Conservation (phyloP, 2,329 filamentous ascomycete species). For the Alternaria triticina region DNA sequence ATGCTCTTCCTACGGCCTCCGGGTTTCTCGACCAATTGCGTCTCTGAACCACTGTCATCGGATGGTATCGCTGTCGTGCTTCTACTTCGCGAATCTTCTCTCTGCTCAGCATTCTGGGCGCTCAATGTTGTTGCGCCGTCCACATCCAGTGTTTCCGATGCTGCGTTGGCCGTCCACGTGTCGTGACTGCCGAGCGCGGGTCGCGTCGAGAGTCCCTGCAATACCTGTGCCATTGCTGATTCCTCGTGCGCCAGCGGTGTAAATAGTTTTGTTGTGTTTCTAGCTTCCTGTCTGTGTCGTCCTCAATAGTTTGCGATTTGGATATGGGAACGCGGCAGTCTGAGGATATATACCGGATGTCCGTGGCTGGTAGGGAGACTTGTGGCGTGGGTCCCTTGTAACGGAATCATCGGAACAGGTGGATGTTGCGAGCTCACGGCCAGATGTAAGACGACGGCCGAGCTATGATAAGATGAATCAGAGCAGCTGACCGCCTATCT, state of each 20-base stretch:
- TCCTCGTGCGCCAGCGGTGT: slow-evolving; percentile 22
- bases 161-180: slow-evolving; percentile 37
- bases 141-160: slow-evolving; percentile 41
- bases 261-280: slow-evolving; percentile 9
- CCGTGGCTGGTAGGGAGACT: slow-evolving; percentile 8
- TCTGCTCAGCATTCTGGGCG: slow-evolving; percentile 45
- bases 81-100: slow-evolving; percentile 41
- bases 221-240: slow-evolving; percentile 35
- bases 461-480: neutral
- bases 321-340: neutral
- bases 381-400: slow-evolving; percentile 20
- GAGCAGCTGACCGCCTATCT: slow-evolving; percentile 10
- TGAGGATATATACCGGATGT: slow-evolving; percentile 2
- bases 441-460: neutral
- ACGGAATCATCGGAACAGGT: slow-evolving; percentile 13
- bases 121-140: slow-evolving; percentile 52
- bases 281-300: slow-evolving; percentile 6
- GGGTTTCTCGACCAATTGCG: slow-evolving; percentile 5
- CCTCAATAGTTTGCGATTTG: neutral
- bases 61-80: slow-evolving; percentile 35
- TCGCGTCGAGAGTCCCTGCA: slow-evolving; percentile 34
- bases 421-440: neutral
- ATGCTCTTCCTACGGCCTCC: slow-evolving; percentile 49
- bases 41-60: slow-evolving; percentile 28
- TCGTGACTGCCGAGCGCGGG: slow-evolving; percentile 24